Conservation (phyloP, 2,329 filamentous ascomycete species). For the Alternaria rosae region DNA sequence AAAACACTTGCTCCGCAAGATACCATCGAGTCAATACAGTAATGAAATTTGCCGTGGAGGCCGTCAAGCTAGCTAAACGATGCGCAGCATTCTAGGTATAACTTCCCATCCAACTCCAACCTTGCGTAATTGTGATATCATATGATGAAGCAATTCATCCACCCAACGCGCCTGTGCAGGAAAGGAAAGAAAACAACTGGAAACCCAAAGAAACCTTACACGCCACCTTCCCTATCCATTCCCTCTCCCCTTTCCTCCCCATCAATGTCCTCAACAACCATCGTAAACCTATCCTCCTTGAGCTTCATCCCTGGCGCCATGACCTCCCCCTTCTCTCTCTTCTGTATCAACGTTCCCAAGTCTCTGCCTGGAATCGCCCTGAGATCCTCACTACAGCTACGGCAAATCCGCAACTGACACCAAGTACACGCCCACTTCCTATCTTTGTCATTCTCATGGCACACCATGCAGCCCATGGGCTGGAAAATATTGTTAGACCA, state of each 20-base stretch:
- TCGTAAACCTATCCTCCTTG: conserved; percentile 1
- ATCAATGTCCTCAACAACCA: conserved; percentile 13
- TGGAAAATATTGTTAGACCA: conserved; percentile 43
- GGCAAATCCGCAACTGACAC: conserved; percentile 48
- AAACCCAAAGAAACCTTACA: not conserved
- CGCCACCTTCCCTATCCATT: not conserved
- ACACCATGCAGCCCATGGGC: conserved; percentile 49
- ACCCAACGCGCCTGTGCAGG: not conserved
- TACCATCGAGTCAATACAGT: not conserved
- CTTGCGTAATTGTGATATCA: not conserved
- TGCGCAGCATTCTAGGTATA: conserved; percentile 3
- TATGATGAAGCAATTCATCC: not conserved
- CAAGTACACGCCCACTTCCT: conserved; percentile 46
- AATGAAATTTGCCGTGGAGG: conserved; percentile 2
- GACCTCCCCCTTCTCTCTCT: conserved; percentile 10
- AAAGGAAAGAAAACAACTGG: not conserved
- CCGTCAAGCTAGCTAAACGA: conserved; percentile 5
- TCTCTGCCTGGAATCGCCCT: conserved; percentile 24
- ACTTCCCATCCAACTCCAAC: not conserved
- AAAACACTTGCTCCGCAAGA: not conserved
- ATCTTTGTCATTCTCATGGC: conserved; percentile 33
- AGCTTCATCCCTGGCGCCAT: not conserved
- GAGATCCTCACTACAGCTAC: conserved; percentile 37
- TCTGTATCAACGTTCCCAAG: conserved; percentile 27
- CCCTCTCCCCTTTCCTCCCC: conserved; percentile 1